A percentile compares a stretch with the other conserved stretches of the same genome.
Evolutionary conservation across 1,139 yeast species (phyloP).

Genomic region (Pneumocystis jirovecii): DNA sequence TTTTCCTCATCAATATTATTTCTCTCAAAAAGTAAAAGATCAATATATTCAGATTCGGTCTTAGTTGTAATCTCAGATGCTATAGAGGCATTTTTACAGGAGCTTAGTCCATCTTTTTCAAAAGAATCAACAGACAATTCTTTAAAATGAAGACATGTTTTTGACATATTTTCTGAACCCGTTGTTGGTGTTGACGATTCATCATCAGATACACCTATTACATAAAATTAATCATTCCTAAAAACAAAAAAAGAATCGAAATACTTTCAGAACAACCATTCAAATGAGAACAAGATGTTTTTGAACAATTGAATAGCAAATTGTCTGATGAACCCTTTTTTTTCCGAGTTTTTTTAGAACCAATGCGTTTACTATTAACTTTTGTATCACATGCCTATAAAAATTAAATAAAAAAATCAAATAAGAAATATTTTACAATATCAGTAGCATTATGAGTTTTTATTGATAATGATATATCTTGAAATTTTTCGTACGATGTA

Average conservation of each 20-base stretch:
- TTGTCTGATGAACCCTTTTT: not conserved
- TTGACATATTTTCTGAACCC: not conserved
- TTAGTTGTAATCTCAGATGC: not conserved
- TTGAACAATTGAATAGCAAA: not conserved
- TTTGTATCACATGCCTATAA: not conserved
- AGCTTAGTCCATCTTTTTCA: not conserved
- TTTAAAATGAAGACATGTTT: not conserved
- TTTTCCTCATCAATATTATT: not conserved
- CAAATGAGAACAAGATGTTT: not conserved
- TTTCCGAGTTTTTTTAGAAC: not conserved
- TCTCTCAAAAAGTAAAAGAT: not conserved
- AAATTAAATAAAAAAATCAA: not conserved
- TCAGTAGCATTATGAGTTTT: not conserved
- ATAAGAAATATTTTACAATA: not conserved
- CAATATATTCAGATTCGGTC: not conserved
- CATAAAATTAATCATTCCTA: not conserved
- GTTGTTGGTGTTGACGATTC: not conserved
- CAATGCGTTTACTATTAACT: not conserved
- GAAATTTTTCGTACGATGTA: slow-evolving; percentile 10
- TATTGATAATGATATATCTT: slow-evolving; percentile 12
- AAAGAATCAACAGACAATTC: not conserved
- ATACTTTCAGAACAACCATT: not conserved
- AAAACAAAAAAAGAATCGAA: not conserved
- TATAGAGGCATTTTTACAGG: not conserved
- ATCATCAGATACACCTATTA: not conserved